Base-by-base conservation (phyloP, 225 moss, liverwort and hornwort species). In the Pseudoscleropodium purum region DNA sequence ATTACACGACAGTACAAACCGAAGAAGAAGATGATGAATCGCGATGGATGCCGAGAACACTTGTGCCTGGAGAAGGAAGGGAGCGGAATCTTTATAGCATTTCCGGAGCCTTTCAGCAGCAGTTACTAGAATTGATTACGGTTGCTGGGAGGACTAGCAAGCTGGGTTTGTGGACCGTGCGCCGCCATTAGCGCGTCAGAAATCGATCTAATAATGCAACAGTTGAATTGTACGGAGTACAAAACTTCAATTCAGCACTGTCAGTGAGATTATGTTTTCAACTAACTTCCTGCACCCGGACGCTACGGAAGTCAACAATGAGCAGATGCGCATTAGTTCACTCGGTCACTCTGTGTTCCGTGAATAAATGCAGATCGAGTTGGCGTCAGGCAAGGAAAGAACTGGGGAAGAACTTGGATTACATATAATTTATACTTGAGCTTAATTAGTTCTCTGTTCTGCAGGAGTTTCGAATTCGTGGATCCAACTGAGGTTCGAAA, bases 1-100 rank as follows among this genome's bases (percentile, higher is more conserved):
- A 21, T 2, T 7, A 2, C 14, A 21, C 21, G 15, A 19, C 6
- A 43, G 20, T 6, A 3, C 0, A 13, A 62, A 33, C 41, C 9
- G 61, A 6, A 31, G 43, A 36, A 77, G 31, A 9, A 13, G 61
- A 14, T 3, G 41, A 7, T 4, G 33, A 8, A 18, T 19, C 8
- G 41, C 3, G 18, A 5, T 30, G 60, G 3, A 8, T 13, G 41
- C 30, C 5, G 26, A 18, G 27, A 79, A n/a, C 79, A 27, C 31
- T 79, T n/a, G 27, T 11, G 59, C 5, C 10, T 79, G 4, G 18
- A 39, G 57, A 13, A 27, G 18, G 59, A 18, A 3, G 26, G 11
- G 1, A 41, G 60, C 13, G 5, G 60, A 60, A 60, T 3, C 39
- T 41, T 80, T 81, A 60, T 81, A 60, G 9, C 5, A 18, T 11